A percentile compares a stretch with the other conserved stretches of the same genome.
phyloP scores from a whole-genome alignment of 345 rosid species.

The Syzygium grande region DNA sequence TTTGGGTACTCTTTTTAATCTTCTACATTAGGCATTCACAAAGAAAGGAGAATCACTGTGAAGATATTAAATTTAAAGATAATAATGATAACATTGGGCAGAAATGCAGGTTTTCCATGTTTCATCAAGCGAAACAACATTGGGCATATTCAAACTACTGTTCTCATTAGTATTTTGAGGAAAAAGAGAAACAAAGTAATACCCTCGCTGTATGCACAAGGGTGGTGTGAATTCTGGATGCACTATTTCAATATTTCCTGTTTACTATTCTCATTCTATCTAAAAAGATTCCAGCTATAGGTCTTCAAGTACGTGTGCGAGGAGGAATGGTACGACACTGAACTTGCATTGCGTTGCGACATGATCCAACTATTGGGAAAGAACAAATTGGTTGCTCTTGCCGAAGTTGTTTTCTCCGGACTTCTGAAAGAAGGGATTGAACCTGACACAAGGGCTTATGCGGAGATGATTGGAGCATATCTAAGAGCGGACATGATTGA shows the following conservation, averaged over 20 bases:
- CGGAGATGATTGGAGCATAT: conserved; percentile 58
- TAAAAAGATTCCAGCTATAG: conserved; percentile 26
- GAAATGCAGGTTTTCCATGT: neutral
- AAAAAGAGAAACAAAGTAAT: neutral
- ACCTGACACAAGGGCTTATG: conserved; percentile 38
- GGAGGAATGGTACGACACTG: conserved; percentile 50
- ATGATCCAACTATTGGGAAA: conserved; percentile 35
- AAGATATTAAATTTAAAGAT: neutral
- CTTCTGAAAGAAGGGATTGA: conserved; percentile 32
- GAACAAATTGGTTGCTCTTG: conserved; percentile 33
- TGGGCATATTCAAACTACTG: neutral
- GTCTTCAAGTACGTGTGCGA: conserved; percentile 35
- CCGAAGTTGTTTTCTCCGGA: conserved; percentile 30
- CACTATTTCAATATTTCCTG: neutral
- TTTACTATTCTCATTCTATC: conserved; percentile 2
- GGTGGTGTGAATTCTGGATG: neutral
- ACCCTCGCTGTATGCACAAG: neutral
- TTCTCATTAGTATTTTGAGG: neutral
- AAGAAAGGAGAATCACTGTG: neutral
- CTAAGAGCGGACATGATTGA: conserved; percentile 29
- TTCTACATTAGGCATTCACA: neutral
- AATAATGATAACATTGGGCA: neutral
- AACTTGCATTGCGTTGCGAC: conserved; percentile 23
- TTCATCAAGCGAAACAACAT: neutral
- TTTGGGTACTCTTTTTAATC: neutral